These are phyloP conservation scores for Populus nigra DNA, from an alignment of 345 rosid genomes.

Conservation along the genomic window DNA sequence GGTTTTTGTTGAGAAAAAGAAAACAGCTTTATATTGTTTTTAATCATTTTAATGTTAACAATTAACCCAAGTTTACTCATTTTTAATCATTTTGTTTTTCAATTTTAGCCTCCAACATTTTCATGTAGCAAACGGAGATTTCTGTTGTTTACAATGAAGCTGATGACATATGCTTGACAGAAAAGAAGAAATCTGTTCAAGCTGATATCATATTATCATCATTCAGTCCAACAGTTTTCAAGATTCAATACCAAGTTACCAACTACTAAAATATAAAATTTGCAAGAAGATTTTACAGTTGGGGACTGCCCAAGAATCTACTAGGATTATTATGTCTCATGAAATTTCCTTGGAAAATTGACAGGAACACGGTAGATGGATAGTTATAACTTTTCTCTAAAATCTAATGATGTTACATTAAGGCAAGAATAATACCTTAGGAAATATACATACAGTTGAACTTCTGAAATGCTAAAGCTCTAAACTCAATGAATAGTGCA, in stretches of 20 bases:
- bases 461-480: slow-evolving; percentile 29
- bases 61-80: too few species aligned
- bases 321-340: neutral
- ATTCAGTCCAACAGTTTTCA: neutral
- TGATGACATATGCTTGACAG: neutral
- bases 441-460: slow-evolving; percentile 21
- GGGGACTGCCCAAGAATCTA: neutral
- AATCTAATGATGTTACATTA: neutral
- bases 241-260: neutral
- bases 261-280: neutral
- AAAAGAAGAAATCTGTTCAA: neutral
- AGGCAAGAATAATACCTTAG: neutral
- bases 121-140: too few species aligned
- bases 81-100: too few species aligned
- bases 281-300: neutral
- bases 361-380: neutral
- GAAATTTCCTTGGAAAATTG: neutral
- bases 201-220: neutral
- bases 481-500: slow-evolving; percentile 9
- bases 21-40: too few species aligned
- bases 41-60: too few species aligned
- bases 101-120: too few species aligned
- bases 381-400: neutral
- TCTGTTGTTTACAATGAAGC: too few species aligned
- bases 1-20: too few species aligned